Conservation (phyloP, 129 eudicot species). For the Flaveria ramosissima region DNA sequence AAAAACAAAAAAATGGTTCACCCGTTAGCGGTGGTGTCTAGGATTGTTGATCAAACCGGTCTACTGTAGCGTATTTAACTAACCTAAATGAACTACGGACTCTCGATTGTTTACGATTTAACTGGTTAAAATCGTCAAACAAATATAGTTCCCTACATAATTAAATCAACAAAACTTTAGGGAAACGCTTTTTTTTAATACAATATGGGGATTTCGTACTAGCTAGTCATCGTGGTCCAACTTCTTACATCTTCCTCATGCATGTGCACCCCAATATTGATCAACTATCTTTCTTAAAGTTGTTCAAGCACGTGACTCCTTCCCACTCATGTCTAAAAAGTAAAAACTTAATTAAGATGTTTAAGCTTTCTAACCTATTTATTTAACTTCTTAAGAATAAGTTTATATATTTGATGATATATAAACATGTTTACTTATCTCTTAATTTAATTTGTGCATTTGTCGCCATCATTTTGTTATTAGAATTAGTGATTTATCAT, state of each 20-base stretch:
- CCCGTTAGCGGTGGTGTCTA: too few relatives aligned
- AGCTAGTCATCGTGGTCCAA: slow-evolving; percentile 34
- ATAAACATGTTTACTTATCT: not conserved
- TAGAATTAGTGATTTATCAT: not conserved
- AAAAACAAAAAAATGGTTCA: not conserved
- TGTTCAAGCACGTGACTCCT: slow-evolving; percentile 37
- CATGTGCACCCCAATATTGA: slow-evolving; percentile 46
- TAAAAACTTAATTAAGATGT: not conserved
- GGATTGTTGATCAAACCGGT: not conserved
- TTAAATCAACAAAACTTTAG: not conserved
- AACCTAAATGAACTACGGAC: not conserved
- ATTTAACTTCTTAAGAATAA: not conserved
- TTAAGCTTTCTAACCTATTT: slow-evolving; percentile 1
- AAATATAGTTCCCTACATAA: not conserved
- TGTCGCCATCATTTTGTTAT: not conserved
- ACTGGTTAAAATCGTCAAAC: not conserved
- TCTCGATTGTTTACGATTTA: not conserved
- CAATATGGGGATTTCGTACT: slow-evolving; percentile 23
- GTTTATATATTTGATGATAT: not conserved
- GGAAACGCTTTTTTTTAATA: not conserved
- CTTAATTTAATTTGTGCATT: not conserved
- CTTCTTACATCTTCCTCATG: slow-evolving; percentile 29
- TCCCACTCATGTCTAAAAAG: slow-evolving; percentile 38
- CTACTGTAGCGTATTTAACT: not conserved
- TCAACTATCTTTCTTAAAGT: slow-evolving; percentile 29